Evolutionary conservation across 176 grass and related monocot species (phyloP).

Genomic region (Avena insularis): DNA sequence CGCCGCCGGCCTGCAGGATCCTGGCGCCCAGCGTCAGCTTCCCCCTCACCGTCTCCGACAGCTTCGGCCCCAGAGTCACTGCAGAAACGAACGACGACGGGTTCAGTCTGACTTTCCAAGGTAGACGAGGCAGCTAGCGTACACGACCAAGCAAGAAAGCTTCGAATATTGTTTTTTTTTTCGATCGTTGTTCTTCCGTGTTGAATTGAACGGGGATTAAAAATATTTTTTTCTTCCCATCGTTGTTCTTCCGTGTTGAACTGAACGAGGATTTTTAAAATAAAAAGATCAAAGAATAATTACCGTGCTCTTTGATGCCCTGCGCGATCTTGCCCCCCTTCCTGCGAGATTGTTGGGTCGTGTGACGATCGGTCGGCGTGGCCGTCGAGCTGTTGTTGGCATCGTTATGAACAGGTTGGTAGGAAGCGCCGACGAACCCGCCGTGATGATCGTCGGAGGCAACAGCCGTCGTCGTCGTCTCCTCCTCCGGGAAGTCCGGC

Average conservation of each 20-base stretch:
- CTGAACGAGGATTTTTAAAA: background rate
- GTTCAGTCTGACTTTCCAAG: constrained; percentile 38
- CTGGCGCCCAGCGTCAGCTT: constrained; percentile 62
- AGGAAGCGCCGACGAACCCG: constrained; percentile 29
- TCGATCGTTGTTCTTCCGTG: background rate
- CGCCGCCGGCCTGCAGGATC: constrained; percentile 79
- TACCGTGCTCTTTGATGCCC: constrained; percentile 88
- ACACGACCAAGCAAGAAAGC: background rate
- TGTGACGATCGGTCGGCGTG: constrained; percentile 40
- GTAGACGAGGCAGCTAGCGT: background rate
- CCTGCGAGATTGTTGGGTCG: constrained; percentile 51
- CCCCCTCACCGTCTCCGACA: constrained; percentile 75
- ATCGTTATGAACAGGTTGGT: constrained; percentile 36
- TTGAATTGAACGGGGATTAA: background rate
- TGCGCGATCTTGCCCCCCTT: constrained; percentile 67
- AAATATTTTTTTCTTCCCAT: background rate
- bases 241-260: background rate
- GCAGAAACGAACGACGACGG: constrained; percentile 13
- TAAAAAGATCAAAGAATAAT: background rate
- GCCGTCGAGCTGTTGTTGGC: background rate
- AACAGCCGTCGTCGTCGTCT: background rate
- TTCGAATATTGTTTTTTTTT: background rate
- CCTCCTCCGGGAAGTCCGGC: constrained; percentile 48
- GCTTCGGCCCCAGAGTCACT: constrained; percentile 65
- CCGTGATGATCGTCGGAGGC: background rate